Conservation (phyloP, 2,329 filamentous ascomycete species). For the Claviceps maximensis region DNA sequence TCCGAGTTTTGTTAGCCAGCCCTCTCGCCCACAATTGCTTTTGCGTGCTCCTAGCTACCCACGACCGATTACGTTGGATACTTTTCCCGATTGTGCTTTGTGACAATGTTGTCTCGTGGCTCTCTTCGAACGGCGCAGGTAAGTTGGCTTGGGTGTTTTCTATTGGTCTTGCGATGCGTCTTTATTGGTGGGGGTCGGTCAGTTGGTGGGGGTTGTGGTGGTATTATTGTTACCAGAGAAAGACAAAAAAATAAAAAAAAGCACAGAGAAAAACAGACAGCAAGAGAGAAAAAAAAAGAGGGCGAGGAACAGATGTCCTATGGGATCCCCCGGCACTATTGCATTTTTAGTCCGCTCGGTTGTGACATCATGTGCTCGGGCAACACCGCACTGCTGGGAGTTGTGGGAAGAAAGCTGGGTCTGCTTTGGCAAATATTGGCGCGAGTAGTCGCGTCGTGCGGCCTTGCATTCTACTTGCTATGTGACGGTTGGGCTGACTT, state of each 20-base stretch:
- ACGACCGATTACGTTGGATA: not conserved
- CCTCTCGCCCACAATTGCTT: constrained; percentile 3
- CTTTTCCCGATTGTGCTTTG: not conserved
- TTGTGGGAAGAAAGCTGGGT: not conserved
- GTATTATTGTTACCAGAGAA: not conserved
- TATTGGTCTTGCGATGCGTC: not conserved
- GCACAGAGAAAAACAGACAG: too few species aligned
- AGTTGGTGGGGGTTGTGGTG: not conserved
- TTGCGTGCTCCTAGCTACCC: not conserved
- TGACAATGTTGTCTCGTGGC: constrained; percentile 46
- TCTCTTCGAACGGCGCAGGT: constrained; percentile 45
- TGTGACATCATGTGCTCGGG: not conserved
- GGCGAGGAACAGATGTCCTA: not conserved
- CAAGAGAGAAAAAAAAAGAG: not conserved
- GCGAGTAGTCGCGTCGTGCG: too few species aligned
- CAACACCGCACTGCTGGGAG: too few species aligned
- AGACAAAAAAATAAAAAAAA: not conserved
- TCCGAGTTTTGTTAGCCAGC: too few species aligned
- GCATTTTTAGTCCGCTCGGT: not conserved
- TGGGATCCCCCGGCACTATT: not conserved
- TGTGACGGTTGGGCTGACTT: not conserved
- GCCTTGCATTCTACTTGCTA: not conserved
- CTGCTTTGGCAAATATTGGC: not conserved
- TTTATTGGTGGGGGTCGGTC: not conserved
- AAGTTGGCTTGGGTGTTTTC: constrained; percentile 16